Conservation (phyloP, 768 basidiomycete genomes). For the Lactarius hengduanensis region DNA sequence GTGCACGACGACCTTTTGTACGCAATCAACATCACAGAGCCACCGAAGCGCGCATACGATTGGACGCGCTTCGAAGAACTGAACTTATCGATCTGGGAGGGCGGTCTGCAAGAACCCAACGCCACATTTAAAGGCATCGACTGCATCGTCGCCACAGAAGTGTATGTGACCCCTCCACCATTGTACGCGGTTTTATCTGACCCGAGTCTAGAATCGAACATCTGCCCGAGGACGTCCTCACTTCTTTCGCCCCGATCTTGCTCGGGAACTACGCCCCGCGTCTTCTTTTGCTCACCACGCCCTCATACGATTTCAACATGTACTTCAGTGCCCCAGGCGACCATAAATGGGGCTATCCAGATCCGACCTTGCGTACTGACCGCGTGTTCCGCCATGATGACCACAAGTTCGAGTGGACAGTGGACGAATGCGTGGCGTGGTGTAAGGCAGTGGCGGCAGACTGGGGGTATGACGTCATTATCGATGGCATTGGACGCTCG, state of each 20-base stretch:
- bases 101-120: slow-evolving; percentile 68
- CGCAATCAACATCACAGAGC: slow-evolving; percentile 50
- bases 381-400: slow-evolving; percentile 79
- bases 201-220: slow-evolving; percentile 70
- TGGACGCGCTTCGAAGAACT: slow-evolving; percentile 66
- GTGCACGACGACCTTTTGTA: slow-evolving; percentile 51
- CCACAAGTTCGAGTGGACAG: slow-evolving; percentile 90
- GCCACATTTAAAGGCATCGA: slow-evolving; percentile 60
- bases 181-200: not conserved
- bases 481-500: slow-evolving; percentile 58
- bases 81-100: slow-evolving; percentile 67
- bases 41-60: slow-evolving; percentile 34
- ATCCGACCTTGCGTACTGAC: slow-evolving; percentile 73
- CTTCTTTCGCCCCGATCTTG: slow-evolving; percentile 64
- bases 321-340: slow-evolving; percentile 62
- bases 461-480: slow-evolving; percentile 72
- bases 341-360: slow-evolving; percentile 49
- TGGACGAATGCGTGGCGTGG: slow-evolving; percentile 66
- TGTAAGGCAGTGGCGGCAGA: slow-evolving; percentile 53
- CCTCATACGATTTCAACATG: slow-evolving; percentile 80
- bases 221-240: slow-evolving; percentile 55
- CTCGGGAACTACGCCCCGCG: slow-evolving; percentile 78
- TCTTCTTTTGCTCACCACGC: slow-evolving; percentile 77
- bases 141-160: slow-evolving; percentile 77
- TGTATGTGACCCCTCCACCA: slow-evolving; percentile 48